Evolutionary conservation across 192 early-diverging fungal genomes (phyloP).

Genomic region (Geranomyces michiganensis): DNA sequence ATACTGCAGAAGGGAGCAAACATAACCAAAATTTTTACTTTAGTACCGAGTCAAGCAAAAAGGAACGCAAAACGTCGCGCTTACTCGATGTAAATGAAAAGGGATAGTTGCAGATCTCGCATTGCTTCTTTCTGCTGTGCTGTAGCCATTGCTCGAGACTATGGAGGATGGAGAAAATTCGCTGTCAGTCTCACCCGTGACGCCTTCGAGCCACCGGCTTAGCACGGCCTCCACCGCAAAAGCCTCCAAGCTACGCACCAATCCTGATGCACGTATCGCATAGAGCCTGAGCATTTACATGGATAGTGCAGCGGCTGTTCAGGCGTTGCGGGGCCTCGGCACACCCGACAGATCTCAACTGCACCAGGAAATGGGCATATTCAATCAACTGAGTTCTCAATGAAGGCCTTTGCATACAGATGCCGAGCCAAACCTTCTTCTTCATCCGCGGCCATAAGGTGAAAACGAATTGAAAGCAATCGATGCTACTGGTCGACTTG

Average conservation of each 20-base stretch:
- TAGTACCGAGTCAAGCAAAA: background rate
- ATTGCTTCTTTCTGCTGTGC: conserved; percentile 52
- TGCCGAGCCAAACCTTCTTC: too few species aligned
- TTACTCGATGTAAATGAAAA: conserved; percentile 84
- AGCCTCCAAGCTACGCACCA: conserved; percentile 53
- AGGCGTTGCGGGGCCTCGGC: conserved; percentile 49
- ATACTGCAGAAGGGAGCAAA: conserved; percentile 39
- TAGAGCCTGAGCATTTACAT: conserved; percentile 95
- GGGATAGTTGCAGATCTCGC: conserved; percentile 88
- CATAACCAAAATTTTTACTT: background rate
- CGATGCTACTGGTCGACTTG: too few species aligned
- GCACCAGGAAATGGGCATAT: too few species aligned
- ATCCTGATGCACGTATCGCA: conserved; percentile 92
- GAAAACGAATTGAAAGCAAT: too few species aligned
- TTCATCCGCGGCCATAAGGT: too few species aligned
- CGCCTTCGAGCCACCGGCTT: too few species aligned
- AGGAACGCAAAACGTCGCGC: conserved; percentile 17
- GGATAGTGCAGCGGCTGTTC: conserved; percentile 90
- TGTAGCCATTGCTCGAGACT: conserved; percentile 79
- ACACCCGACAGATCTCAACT: conserved; percentile 37
- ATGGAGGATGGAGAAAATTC: background rate
- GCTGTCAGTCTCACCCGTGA: background rate
- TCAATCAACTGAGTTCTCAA: too few species aligned
- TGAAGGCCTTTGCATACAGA: too few species aligned
- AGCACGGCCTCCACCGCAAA: background rate